Percentiles rank a stretch among this genome's conserved stretches.
phyloP scores from a whole-genome alignment of 345 rosid genomes.

The Durio zibethinus region DNA sequence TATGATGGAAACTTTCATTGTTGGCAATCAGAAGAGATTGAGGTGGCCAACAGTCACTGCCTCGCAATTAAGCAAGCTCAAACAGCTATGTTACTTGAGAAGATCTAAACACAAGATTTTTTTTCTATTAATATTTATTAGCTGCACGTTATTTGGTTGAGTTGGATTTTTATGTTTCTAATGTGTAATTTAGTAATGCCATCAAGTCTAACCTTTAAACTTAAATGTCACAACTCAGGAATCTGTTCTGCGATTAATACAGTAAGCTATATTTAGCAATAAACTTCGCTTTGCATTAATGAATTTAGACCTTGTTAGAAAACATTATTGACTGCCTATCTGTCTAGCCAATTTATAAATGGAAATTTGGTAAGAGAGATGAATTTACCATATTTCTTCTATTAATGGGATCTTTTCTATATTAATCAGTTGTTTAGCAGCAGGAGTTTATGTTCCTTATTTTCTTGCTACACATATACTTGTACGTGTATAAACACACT shows the following conservation, averaged over 20 bases:
- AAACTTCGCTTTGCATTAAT: not conserved
- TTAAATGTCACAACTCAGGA: not conserved
- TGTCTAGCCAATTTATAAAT: not conserved
- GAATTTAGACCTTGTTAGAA: not conserved
- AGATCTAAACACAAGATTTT: not conserved
- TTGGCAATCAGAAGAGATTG: not conserved
- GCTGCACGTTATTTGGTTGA: not conserved
- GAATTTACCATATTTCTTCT: slow-evolving; percentile 1
- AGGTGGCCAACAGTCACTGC: not conserved
- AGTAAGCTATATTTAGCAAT: slow-evolving; percentile 8
- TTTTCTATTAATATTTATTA: not conserved
- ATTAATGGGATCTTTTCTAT: not conserved
- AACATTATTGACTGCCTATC: not conserved
- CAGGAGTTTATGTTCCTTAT: not conserved
- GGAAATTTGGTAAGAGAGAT: not conserved
- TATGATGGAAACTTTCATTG: not conserved
- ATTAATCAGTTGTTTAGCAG: not conserved
- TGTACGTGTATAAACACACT: not conserved
- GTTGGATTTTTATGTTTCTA: not conserved
- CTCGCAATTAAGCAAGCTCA: not conserved
- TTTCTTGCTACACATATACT: not conserved
- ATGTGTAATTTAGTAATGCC: slow-evolving; percentile 3
- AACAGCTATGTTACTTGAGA: not conserved
- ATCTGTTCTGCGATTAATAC: slow-evolving; percentile 10
- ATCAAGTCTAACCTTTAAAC: not conserved